phyloP scores from a whole-genome alignment of 1,284 basidiomycete species.

The Fomitopsis betulina region DNA sequence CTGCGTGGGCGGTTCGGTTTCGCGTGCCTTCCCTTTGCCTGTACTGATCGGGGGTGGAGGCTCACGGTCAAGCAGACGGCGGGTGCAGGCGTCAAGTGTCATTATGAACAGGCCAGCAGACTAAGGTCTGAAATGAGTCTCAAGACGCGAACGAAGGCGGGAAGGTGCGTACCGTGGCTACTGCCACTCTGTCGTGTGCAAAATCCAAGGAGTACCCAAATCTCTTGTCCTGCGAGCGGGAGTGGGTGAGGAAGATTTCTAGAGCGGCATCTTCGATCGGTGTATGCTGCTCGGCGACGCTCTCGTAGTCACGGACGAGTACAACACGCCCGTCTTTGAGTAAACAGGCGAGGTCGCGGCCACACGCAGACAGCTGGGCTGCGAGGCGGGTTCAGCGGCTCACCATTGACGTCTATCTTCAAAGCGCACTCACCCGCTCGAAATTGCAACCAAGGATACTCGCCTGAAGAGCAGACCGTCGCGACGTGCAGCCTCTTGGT shows the following conservation, averaged over 20 bases:
- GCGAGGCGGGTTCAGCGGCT: too few relatives aligned
- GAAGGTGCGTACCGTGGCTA: neutral
- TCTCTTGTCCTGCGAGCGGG: too few relatives aligned
- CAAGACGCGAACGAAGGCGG: neutral
- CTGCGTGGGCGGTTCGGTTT: neutral
- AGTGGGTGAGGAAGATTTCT: constrained; percentile 36
- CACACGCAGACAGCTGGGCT: neutral
- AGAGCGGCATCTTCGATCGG: constrained; percentile 34
- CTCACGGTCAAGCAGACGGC: neutral
- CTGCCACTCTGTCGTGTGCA: neutral
- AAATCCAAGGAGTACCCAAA: neutral
- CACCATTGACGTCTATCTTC: too few relatives aligned
- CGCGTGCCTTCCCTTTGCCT: neutral
- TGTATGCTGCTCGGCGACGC: too few relatives aligned
- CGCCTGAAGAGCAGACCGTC: neutral
- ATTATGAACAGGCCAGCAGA: neutral
- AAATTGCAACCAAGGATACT: neutral
- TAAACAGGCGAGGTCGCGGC: neutral
- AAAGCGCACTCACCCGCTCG: neutral
- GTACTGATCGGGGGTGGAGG: neutral
- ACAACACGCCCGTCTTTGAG: neutral
- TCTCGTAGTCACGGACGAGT: neutral
- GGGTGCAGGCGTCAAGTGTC: neutral
- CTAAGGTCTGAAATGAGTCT: neutral
- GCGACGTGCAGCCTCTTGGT: neutral